These are phyloP conservation scores for Penicillium sclerotigenum DNA, from an alignment of 2,329 filamentous ascomycete genomes.

Conservation along the genomic window DNA sequence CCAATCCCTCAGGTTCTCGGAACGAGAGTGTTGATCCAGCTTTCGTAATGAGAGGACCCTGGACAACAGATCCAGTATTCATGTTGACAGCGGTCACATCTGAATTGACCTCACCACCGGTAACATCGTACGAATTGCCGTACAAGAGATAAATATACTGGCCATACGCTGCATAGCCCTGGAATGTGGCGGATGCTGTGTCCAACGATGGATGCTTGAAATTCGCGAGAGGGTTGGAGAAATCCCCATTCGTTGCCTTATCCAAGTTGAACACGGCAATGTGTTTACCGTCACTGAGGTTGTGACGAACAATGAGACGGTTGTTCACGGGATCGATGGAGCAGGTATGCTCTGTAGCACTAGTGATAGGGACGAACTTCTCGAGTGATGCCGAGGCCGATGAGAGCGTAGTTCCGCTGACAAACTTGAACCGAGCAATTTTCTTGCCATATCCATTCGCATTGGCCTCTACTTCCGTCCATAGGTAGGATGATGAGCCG, in stretches of 20 bases:
- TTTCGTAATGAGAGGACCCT: slow-evolving; percentile 20
- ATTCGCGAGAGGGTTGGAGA: slow-evolving; percentile 14
- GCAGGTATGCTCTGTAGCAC: slow-evolving; percentile 16
- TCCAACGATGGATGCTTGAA: slow-evolving; percentile 14
- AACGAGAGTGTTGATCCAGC: slow-evolving; percentile 20
- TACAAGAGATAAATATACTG: slow-evolving; percentile 20
- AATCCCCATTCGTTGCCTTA: slow-evolving; percentile 15
- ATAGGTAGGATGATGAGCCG: slow-evolving; percentile 19
- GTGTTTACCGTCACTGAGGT: slow-evolving; percentile 13
- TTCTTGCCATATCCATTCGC: slow-evolving; percentile 21
- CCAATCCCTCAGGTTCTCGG: slow-evolving; percentile 24
- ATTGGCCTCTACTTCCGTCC: slow-evolving; percentile 22
- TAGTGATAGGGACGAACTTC: slow-evolving; percentile 12
- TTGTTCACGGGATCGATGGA: slow-evolving; percentile 20
- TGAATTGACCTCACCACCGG: slow-evolving; percentile 14
- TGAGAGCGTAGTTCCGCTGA: slow-evolving; percentile 14
- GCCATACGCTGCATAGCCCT: slow-evolving; percentile 18
- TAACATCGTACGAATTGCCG: slow-evolving; percentile 15
- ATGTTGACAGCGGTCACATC: slow-evolving; percentile 18
- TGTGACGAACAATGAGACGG: slow-evolving; percentile 18
- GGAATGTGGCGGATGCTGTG: slow-evolving; percentile 11
- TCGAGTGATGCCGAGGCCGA: neutral
- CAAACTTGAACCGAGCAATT: slow-evolving; percentile 23
- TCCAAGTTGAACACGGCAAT: slow-evolving; percentile 18
- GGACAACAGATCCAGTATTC: slow-evolving; percentile 19